Evolutionary conservation across 495 filamentous ascomycete species (phyloP).

Genomic region (Trichoderma orchidacearum): DNA sequence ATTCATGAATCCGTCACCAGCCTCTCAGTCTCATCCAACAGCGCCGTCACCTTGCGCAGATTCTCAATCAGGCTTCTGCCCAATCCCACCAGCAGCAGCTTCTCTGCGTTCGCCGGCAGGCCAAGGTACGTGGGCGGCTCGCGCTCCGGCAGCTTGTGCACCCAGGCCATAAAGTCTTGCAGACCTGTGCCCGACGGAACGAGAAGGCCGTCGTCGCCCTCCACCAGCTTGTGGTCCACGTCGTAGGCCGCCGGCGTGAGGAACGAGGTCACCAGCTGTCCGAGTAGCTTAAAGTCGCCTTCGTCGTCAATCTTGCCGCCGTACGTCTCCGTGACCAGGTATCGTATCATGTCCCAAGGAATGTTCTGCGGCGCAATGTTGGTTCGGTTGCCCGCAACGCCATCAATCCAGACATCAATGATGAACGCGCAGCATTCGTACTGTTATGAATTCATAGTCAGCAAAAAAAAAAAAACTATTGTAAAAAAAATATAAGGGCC

Average conservation of each 20-base stretch:
- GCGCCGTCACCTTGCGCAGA: constrained; percentile 63
- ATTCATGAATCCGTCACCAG: constrained; percentile 54
- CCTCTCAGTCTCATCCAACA: constrained; percentile 91
- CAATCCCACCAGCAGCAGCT: constrained; percentile 80
- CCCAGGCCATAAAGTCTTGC: constrained; percentile 83
- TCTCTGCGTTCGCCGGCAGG: constrained; percentile 91
- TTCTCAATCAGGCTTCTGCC: constrained; percentile 77
- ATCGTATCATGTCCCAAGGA: constrained; percentile 93
- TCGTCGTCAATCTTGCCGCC: constrained; percentile 95
- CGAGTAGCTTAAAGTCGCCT: constrained; percentile 65
- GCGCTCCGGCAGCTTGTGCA: constrained; percentile 79
- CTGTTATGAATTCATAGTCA: constrained; percentile 28
- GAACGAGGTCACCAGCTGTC: constrained; percentile 55
- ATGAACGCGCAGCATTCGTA: constrained; percentile 96
- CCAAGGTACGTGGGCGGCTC: constrained; percentile 97
- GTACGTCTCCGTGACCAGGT: constrained; percentile 85
- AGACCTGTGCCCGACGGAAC: constrained; percentile 70
- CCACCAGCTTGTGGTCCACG: constrained; percentile 76
- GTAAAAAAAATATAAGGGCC: not conserved
- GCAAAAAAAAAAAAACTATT: not conserved
- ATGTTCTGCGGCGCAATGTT: constrained; percentile 90
- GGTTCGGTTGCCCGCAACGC: constrained; percentile 64
- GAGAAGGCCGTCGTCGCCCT: constrained; percentile 44
- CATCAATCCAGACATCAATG: constrained; percentile 89
- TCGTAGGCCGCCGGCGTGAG: constrained; percentile 84